These are phyloP conservation scores for Kockovaella imperatae DNA, from an alignment of 768 basidiomycete genomes.

Conservation along the genomic window DNA sequence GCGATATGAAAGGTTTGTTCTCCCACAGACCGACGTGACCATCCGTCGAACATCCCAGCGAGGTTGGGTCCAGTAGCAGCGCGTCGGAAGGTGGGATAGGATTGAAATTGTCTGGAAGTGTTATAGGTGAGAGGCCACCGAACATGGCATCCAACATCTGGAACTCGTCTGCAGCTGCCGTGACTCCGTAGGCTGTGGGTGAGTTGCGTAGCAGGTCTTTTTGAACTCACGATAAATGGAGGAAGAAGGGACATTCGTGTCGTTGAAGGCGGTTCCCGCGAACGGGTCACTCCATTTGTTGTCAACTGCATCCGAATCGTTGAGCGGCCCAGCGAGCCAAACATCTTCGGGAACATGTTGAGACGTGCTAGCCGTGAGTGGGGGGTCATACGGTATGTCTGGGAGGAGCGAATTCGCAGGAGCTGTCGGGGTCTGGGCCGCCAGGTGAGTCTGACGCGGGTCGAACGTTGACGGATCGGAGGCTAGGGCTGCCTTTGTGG, in stretches of 20 bases:
- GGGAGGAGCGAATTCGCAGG: neutral
- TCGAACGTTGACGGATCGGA: neutral
- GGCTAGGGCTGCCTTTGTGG: neutral
- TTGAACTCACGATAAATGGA: too few species aligned
- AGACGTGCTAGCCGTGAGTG: conserved; percentile 1
- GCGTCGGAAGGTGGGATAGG: neutral
- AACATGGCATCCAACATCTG: conserved; percentile 88
- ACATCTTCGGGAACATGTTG: conserved; percentile 17
- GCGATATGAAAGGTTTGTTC: too few species aligned
- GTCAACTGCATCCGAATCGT: neutral
- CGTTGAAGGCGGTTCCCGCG: neutral
- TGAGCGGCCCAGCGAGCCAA: conserved; percentile 12
- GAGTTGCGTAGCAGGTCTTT: too few species aligned
- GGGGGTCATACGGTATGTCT: conserved; percentile 5
- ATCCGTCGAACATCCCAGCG: too few species aligned
- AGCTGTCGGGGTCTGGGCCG: neutral
- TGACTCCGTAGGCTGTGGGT: conserved; percentile 61
- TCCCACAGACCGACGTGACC: too few species aligned
- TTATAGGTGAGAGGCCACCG: conserved; percentile 50
- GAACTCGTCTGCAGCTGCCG: conserved; percentile 89
- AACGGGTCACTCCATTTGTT: neutral
- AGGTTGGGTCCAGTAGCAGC: neutral
- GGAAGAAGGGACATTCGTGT: neutral
- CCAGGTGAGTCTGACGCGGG: neutral
- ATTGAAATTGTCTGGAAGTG: conserved; percentile 7